Conservation (phyloP, 1,139 yeast species). For the Yamadazyma songkhlaensis region DNA sequence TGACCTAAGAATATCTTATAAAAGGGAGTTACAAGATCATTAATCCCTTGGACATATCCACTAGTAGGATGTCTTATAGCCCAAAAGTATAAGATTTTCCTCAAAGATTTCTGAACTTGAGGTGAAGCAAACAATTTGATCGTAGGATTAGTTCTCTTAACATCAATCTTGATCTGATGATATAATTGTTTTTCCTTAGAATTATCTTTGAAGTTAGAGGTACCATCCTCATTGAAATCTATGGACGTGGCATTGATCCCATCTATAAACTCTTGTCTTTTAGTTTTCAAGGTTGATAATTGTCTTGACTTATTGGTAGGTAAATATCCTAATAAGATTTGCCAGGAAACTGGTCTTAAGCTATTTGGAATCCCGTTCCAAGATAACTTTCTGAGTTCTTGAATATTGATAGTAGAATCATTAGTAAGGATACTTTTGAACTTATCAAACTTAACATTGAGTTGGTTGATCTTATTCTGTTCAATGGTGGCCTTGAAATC, state of each 20-base stretch:
- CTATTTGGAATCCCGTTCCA: constrained; percentile 94
- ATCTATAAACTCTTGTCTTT: constrained; percentile 81
- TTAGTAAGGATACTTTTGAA: constrained; percentile 64
- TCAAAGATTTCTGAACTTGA: constrained; percentile 73
- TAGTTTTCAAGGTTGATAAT: constrained; percentile 63
- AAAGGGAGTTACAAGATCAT: constrained; percentile 92
- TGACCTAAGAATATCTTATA: constrained; percentile 80
- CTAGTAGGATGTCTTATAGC: constrained; percentile 97
- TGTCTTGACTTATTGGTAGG: constrained; percentile 84
- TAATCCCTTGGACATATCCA: constrained; percentile 99
- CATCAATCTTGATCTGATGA: constrained; percentile 95
- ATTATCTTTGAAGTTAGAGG: constrained; percentile 9
- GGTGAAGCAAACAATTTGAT: constrained; percentile 67
- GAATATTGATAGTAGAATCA: constrained; percentile 54
- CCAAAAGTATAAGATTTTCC: constrained; percentile 86
- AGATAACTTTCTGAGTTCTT: constrained; percentile 70
- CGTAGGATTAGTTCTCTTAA: constrained; percentile 91
- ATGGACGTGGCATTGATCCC: constrained; percentile 43
- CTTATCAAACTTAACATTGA: constrained; percentile 60
- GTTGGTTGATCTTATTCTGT: constrained; percentile 55
- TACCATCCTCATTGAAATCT: constrained; percentile 48
- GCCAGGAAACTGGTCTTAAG: constrained; percentile 87
- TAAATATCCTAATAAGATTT: constrained; percentile 79
- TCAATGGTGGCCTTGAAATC: constrained; percentile 19
- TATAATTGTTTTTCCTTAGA: constrained; percentile 58